These are phyloP conservation scores for Smittium mucronatum DNA, from an alignment of 371 early-diverging fungal genomes.

Conservation along the genomic window DNA sequence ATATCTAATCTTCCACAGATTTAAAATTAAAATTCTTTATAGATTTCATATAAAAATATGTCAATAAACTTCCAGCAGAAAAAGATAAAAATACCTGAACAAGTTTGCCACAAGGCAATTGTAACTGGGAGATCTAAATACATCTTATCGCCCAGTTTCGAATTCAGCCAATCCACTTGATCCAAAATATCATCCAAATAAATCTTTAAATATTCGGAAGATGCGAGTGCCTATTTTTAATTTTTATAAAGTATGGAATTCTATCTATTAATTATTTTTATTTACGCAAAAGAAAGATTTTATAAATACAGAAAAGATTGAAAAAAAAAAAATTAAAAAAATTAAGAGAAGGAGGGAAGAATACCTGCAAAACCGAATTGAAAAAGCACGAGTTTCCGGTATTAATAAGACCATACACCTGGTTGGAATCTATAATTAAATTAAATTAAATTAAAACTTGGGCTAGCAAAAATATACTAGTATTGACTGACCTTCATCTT, in stretches of 20 bases:
- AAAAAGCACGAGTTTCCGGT: constrained; percentile 90
- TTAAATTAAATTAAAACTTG: not conserved
- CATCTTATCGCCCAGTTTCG: constrained; percentile 20
- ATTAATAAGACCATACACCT: constrained; percentile 60
- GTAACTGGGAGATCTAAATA: constrained; percentile 39
- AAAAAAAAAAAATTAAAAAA: no score
- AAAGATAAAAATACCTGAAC: constrained; percentile 16
- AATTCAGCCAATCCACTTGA: constrained; percentile 34
- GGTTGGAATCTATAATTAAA: not conserved
- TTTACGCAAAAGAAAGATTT: no score
- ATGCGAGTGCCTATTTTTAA: constrained; percentile 36
- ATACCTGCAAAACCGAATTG: constrained; percentile 76
- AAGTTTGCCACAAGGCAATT: constrained; percentile 43
- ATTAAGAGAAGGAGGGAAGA: no score
- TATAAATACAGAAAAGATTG: no score
- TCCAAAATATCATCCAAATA: constrained; percentile 35
- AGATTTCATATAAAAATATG: no score
- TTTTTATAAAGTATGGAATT: no score
- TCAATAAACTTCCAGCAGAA: no score
- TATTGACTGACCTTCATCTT: not conserved
- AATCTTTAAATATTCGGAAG: constrained; percentile 34
- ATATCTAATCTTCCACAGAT: constrained; percentile 19
- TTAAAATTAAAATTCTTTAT: no score
- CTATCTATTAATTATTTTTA: no score
- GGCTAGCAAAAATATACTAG: not conserved